Conservation (phyloP, 2,329 filamentous ascomycete species). For the Plectosphaerella plurivora region DNA sequence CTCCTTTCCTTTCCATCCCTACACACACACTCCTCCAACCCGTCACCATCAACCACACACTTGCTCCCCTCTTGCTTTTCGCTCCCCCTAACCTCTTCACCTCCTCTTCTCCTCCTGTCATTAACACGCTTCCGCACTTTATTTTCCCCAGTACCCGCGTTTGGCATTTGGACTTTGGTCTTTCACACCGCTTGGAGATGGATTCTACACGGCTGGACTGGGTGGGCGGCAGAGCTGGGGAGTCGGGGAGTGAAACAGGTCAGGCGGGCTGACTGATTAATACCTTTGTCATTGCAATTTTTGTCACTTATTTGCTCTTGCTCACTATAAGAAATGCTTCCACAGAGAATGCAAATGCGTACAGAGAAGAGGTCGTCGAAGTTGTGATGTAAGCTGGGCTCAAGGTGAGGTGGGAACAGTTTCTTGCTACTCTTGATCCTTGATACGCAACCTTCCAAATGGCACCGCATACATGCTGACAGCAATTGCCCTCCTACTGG, state of each 20-base stretch:
- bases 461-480: too few relatives aligned
- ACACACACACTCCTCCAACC: neutral
- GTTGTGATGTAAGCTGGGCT: too few relatives aligned
- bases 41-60: neutral
- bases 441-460: too few relatives aligned
- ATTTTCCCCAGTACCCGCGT: neutral
- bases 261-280: conserved; percentile 9
- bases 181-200: conserved; percentile 7
- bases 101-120: neutral
- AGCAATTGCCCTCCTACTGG: too few relatives aligned
- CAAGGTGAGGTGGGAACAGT: too few relatives aligned
- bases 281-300: neutral
- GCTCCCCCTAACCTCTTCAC: neutral
- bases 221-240: conserved; percentile 14
- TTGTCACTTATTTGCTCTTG: neutral
- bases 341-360: neutral
- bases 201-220: conserved; percentile 9
- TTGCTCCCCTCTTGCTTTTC: neutral
- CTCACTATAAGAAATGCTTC: neutral
- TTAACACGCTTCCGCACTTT: conserved; percentile 1
- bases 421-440: too few relatives aligned
- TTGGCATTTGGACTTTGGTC: conserved; percentile 6
- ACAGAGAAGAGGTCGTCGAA: too few relatives aligned
- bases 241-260: conserved; percentile 14
- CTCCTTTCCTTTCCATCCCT: conserved; percentile 1